Evolutionary conservation across 257 asterid genomes (phyloP).

Genomic region (Nicotiana tomentosiformis): DNA sequence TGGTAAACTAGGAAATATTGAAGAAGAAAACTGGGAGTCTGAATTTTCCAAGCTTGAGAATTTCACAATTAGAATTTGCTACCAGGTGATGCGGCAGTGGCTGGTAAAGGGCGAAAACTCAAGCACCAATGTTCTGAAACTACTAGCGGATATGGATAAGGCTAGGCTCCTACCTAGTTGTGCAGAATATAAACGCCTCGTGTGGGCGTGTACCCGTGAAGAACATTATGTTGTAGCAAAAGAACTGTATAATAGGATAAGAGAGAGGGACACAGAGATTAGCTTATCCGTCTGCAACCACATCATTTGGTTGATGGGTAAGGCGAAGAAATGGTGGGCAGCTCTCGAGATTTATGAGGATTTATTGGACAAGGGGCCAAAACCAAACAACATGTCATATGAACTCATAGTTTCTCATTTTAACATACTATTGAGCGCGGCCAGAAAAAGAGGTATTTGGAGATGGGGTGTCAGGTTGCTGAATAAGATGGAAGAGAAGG

Average conservation of each 20-base stretch:
- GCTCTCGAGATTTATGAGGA: constrained; percentile 95
- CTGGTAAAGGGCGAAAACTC: constrained; percentile 46
- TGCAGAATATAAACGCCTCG: constrained; percentile 59
- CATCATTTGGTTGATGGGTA: constrained; percentile 89
- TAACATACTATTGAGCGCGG: constrained; percentile 62
- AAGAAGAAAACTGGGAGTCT: constrained; percentile 45
- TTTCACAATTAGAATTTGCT: constrained; percentile 57
- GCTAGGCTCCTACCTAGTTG: constrained; percentile 40
- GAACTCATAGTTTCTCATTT: constrained; percentile 80
- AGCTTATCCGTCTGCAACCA: constrained; percentile 89
- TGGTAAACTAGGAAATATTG: constrained; percentile 52
- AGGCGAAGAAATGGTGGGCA: constrained; percentile 98
- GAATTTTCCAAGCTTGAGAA: constrained; percentile 69
- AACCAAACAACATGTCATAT: constrained; percentile 74
- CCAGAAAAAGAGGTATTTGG: constrained; percentile 80
- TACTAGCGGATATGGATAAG: constrained; percentile 67
- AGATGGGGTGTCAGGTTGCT: constrained; percentile 86
- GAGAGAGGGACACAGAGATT: constrained; percentile 55
- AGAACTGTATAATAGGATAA: constrained; percentile 66
- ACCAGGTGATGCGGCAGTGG: constrained; percentile 78
- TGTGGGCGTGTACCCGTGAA: constrained; percentile 86
- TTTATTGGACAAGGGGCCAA: constrained; percentile 77
- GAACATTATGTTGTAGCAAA: constrained; percentile 70
- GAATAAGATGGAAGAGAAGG: constrained; percentile 92
- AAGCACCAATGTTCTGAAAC: constrained; percentile 46